Base-by-base conservation (phyloP, 2,329 filamentous ascomycete genomes). In the Phialophora expanda region DNA sequence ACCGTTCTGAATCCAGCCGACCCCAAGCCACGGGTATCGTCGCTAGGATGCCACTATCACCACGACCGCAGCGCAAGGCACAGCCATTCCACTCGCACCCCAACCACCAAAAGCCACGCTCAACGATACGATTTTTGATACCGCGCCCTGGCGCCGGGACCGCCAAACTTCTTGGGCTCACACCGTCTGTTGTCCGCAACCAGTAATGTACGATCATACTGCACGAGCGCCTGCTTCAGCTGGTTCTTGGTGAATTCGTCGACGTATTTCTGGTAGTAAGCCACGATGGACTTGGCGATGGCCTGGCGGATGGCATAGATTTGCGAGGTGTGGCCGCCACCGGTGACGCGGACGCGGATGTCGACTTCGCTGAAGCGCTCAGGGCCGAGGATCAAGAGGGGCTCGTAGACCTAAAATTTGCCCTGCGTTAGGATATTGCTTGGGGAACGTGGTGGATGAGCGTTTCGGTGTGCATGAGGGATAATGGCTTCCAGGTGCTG, bases 71-170 rank as follows among this genome's bases (percentile, higher is more conserved):
- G 38, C 38, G 5, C 14, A n/a, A 8, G 8, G 0, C 38, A 17
- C 17, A 44, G 14, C 38, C 38, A 44, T 41, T 17, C 34, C 34
- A 17, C 14, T 41, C 14, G 34, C 14, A 41, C 61, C 30, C 61
- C 60, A 58, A n/a, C 34, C 57, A 48, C 26, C 50, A 8, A 44
- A 44, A 20, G 48, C 50, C 34, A 44, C 48, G 24, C 74, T 92
- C 94, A 97, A 93, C 93, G 92, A 90, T 97, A 97, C 76, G 93
- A 97, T 87, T 97, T 97, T 87, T 98, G 94, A 93, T 92, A 98
- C 81, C 93, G 90, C 80, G 94, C 87, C 81, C 94, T 90, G 81
- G 95, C 94, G 89, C 94, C 94, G 77, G 88, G 90, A 91, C 82
- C 82, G 78, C 83, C 84, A 79, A 85, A 85, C 88, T 97, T 97